Base-by-base conservation (phyloP, 352 stramenopile genomes). In the Globisporangium canariense region DNA sequence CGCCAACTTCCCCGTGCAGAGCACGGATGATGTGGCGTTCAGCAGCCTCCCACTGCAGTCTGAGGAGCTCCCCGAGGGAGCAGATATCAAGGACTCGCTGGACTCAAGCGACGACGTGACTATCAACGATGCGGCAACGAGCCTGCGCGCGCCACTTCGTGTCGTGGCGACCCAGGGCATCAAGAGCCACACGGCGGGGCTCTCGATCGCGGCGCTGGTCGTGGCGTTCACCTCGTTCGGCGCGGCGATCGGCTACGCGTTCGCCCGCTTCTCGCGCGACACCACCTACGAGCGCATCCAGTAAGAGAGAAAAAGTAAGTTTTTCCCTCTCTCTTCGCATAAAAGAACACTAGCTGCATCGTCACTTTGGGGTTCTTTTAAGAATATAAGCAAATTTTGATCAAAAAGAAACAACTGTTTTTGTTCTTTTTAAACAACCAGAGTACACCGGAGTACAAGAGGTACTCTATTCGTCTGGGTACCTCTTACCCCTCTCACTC, bases 1-100 rank as follows among this genome's bases (percentile, higher is more conserved):
- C 43, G 61, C 64, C 8, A 79, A 83, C 28, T 76, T 88, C 51
- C 91, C 92, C 2, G 90, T 99, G 74, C 94, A 90, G 25, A 60
- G 91, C 64, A 89, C 96, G 54, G 86, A 81, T 25, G 71, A 87
- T 47, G 74, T 90, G 9, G 70, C 76, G 22, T 78, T 81, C 57
- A 88, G 78, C 68, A 75, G 58, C 58, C 43, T 85, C 46, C 74
- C 77, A 22, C 59, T 89, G 5, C 40, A 69, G 62, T 81, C 76
- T 3, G 64, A 86, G 61, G 77, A 89, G 67, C 70, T 84, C 10
- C 68, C 62, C 0, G 62, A 74, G 41, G 40, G 40, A 8, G 67
- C 77, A 36, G 32, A 36, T 8, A 41, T 16, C 40, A 56, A 70
- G 8, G 60, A 70, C 22, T 62, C 61, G 58, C 41, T 54, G 20